phyloP scores from a whole-genome alignment of 2,329 filamentous ascomycete species.

The Colletotrichum lini region DNA sequence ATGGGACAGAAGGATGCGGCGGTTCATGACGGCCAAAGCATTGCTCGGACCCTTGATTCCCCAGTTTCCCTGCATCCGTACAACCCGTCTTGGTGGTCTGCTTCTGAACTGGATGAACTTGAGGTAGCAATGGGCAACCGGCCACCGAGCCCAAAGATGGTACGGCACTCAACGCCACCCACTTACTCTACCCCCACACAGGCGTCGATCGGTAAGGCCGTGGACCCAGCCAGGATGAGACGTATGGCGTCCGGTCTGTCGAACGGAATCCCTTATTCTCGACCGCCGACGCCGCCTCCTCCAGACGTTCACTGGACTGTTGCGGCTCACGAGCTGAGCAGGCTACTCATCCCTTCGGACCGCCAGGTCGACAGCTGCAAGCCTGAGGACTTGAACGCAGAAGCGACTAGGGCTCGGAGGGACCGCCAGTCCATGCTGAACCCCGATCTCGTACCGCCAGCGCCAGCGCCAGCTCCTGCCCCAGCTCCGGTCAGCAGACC shows the following conservation, averaged over 20 bases:
- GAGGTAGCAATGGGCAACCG: constrained; percentile 72
- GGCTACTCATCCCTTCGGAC: constrained; percentile 82
- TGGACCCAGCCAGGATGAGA: constrained; percentile 76
- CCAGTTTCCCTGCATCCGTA: constrained; percentile 62
- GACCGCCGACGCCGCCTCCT: constrained; percentile 75
- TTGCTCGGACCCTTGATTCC: constrained; percentile 37
- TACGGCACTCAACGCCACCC: constrained; percentile 70
- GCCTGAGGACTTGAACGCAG: constrained; percentile 82
- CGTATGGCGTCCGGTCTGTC: constrained; percentile 73
- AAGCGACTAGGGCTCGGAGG: constrained; percentile 73
- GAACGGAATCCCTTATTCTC: constrained; percentile 54
- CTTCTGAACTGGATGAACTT: constrained; percentile 75
- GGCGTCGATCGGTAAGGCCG: constrained; percentile 85
- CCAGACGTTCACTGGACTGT: constrained; percentile 89
- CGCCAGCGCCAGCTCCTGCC: constrained; percentile 45
- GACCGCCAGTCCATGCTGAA: constrained; percentile 74
- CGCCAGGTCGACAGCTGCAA: constrained; percentile 83
- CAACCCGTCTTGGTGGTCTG: constrained; percentile 81
- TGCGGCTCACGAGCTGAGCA: constrained; percentile 86
- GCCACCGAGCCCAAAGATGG: constrained; percentile 65
- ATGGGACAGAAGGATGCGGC: constrained; percentile 69
- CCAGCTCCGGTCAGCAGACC: constrained; percentile 56
- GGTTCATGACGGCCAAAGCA: constrained; percentile 52
- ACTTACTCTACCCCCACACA: constrained; percentile 92
- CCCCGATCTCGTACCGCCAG: constrained; percentile 50